Base-by-base conservation (phyloP, 2,329 filamentous ascomycete species). In the Fusarium goolgardi region DNA sequence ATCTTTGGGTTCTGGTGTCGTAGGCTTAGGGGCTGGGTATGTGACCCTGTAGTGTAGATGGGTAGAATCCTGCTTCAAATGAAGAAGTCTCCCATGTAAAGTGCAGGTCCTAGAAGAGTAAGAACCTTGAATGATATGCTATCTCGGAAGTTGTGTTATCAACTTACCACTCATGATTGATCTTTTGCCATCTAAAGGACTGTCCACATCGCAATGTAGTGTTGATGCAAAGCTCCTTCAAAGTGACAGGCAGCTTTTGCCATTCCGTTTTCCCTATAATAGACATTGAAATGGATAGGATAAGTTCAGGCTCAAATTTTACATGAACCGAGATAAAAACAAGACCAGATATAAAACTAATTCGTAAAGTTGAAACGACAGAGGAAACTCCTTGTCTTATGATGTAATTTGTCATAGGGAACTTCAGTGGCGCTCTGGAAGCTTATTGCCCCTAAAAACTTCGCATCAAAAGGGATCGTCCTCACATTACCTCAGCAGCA, bases 171-270 rank as follows among this genome's bases (percentile, higher is more conserved):
- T 95, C 91, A 77, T 94, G 89, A 43, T 89, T 86, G 49, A 93
- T 88, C 76, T 94, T 94, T 65, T 90, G 91, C 96, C 96, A 99
- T 82, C 95, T 90, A 73, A 99, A 99, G 1, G 95, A 97, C 78
- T 99, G 96, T 5, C 96, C 96, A 77, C 96, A 99, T 65, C 95
- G 90, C 34, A 99, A 83, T 0, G 94, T 97, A 0, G 95, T 99
- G 73, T 97, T 93, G 70, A 99, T 94, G 77, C 93, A 97, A 6
- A 99, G 86, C 77, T 99, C 96, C 6, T 90, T 87, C 34, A 97
- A 81, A 63, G 85, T 91, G 40, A 97, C 82, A 25, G 96, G 94
- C 71, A 99, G 81, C 81, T 92, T 96, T 69, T 88, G 88, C 96
- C 96, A 99, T 76, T 93, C 91, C 18, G 90, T 84, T n/a, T 88